phyloP scores from a whole-genome alignment of 2,329 filamentous ascomycete genomes.

The Fusarium protoensiforme region DNA sequence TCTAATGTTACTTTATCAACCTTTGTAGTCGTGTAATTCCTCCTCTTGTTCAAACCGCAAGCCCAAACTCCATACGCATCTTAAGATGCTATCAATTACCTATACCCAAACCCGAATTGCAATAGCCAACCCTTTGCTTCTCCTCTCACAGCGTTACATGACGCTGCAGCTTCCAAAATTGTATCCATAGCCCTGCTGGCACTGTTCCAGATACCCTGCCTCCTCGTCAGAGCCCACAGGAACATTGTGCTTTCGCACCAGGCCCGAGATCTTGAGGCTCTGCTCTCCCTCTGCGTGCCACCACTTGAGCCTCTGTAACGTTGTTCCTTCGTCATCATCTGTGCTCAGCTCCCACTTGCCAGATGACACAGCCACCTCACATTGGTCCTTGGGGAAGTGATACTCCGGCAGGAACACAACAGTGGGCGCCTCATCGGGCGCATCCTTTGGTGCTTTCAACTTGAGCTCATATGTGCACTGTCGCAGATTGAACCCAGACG shows the following conservation, averaged over 20 bases:
- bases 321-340: conserved; percentile 75
- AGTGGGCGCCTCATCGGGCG: conserved; percentile 75
- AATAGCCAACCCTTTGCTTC: neutral
- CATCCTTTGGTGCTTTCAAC: conserved; percentile 69
- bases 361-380: conserved; percentile 78
- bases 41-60: neutral
- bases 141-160: conserved; percentile 56
- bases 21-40: conserved; percentile 1
- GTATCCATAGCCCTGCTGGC: conserved; percentile 61
- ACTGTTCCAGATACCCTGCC: conserved; percentile 81
- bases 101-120: neutral
- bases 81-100: neutral
- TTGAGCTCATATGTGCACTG: conserved; percentile 81
- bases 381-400: conserved; percentile 84
- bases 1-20: neutral
- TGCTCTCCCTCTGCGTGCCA: conserved; percentile 93
- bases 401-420: conserved; percentile 89
- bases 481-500: conserved; percentile 84
- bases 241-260: conserved; percentile 72
- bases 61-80: conserved; percentile 14
- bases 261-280: conserved; percentile 78
- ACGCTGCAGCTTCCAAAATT: conserved; percentile 60
- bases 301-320: conserved; percentile 85
- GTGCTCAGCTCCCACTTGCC: conserved; percentile 90
- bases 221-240: conserved; percentile 73